Evolutionary conservation across 768 basidiomycete species (phyloP), one percentile per base, ranked within the genome.

Genomic region (Pleurotus tuoliensis): DNA sequence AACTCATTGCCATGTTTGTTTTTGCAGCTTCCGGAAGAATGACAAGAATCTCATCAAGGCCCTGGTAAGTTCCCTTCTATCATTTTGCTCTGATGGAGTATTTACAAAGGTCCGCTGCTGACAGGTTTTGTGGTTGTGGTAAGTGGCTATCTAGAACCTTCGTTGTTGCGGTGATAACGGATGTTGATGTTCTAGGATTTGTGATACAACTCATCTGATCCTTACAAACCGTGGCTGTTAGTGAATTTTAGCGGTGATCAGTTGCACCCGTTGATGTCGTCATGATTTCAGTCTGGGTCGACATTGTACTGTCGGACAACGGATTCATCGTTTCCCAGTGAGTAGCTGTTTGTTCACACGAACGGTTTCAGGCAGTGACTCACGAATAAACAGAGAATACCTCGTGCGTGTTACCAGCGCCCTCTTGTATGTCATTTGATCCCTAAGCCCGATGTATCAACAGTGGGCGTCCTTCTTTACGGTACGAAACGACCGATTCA

Each of bases 211-310:
- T 13, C 51, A 53, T 53, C 39, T 53, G 37, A 24, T 53, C 51
- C 51, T 53, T 20, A 53, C 51, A 5, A 53, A 53, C 24, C 51
- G 51, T 53, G 51, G 51, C 39, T 53, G 51, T 53, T 40, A 53
- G 51, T 20, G 5, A n/a, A 15, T 6, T 18, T 20, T 6, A 12
- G 5, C 12, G n/a, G 4, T 5, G 24, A 18, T 34, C 39, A 18
- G 5, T 9, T 41, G 16, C 27, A 8, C 8, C 16, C 34, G 37
- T 16, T 50, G 22, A 50, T n/a, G 20, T n/a, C 22, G 30, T n/a
- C 41, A 34, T 38, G n/a, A 16, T n/a, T 25, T 34, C 22, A 53
- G 51, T 53, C 15, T 53, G 51, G 51, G 27, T 53, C 39, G 51
- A 53, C 24, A 53, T 53, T 15, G 51, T 53, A 5, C 13, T 53